A percentile compares a stretch with the other conserved stretches of the same genome.
Evolutionary conservation across 768 basidiomycete genomes (phyloP).

Genomic region (Porpolomopsis calyptriformis): DNA sequence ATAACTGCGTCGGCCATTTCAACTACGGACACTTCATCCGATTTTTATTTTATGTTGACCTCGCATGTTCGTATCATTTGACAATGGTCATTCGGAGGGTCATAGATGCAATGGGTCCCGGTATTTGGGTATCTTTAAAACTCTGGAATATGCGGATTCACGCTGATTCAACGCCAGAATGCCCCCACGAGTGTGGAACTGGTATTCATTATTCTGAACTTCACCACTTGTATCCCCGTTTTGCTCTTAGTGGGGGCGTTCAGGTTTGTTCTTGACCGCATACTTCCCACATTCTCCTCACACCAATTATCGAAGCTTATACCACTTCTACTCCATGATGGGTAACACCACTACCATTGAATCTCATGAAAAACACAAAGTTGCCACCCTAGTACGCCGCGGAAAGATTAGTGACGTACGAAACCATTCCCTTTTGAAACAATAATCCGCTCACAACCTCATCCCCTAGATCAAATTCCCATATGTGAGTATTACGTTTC

Average conservation of each 20-base stretch:
- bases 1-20: slow-evolving; percentile 88
- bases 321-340: slow-evolving; percentile 70
- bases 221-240: slow-evolving; percentile 76
- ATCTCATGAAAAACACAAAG: slow-evolving; percentile 96
- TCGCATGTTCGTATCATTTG: slow-evolving; percentile 83
- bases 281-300: background rate
- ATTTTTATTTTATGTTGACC: slow-evolving; percentile 85
- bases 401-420: slow-evolving; percentile 76
- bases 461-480: slow-evolving; percentile 71
- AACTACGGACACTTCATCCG: slow-evolving; percentile 87
- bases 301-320: slow-evolving; percentile 43
- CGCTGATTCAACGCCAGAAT: slow-evolving; percentile 32
- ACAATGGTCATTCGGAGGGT: slow-evolving; percentile 70
- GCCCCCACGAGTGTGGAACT: slow-evolving; percentile 61
- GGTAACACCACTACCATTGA: slow-evolving; percentile 94
- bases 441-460: slow-evolving; percentile 2
- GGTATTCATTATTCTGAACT: slow-evolving; percentile 82
- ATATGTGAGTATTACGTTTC: slow-evolving; percentile 48
- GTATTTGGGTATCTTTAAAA: slow-evolving; percentile 43
- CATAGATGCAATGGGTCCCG: slow-evolving; percentile 29
- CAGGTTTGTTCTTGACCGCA: slow-evolving; percentile 40
- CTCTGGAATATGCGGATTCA: background rate
- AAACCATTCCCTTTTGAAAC: slow-evolving; percentile 3
- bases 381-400: slow-evolving; percentile 68
- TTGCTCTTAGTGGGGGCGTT: slow-evolving; percentile 81